These are phyloP conservation scores for Aspergillus floridensis DNA, from an alignment of 2,329 filamentous ascomycete species.

Conservation along the genomic window DNA sequence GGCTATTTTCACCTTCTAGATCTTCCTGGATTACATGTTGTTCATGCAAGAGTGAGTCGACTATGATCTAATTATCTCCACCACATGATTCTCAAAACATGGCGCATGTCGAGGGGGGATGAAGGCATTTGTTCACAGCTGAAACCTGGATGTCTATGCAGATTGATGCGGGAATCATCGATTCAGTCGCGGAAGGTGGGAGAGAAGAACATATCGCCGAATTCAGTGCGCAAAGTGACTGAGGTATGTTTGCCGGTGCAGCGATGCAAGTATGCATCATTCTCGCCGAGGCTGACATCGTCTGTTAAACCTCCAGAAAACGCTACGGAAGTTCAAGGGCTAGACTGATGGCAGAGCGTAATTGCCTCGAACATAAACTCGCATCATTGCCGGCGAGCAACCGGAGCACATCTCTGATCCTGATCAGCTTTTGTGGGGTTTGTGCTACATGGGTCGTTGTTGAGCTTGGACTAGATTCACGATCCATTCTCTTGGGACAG, in stretches of 20 bases:
- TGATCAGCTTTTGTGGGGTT: background rate
- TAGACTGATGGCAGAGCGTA: conserved; percentile 38
- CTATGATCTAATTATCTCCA: background rate
- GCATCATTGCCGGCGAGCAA: background rate
- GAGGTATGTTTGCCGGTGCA: conserved; percentile 52
- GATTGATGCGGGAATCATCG: conserved; percentile 74
- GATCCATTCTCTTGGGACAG: background rate
- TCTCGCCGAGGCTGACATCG: conserved; percentile 6
- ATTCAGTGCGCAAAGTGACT: conserved; percentile 73
- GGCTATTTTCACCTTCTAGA: conserved; percentile 48
- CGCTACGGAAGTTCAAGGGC: conserved; percentile 67
- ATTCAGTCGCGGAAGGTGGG: conserved; percentile 73
- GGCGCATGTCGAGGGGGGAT: background rate
- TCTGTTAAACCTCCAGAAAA: conserved; percentile 48
- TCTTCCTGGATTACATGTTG: conserved; percentile 79
- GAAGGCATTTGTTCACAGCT: background rate
- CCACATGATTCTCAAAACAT: background rate
- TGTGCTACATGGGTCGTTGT: background rate
- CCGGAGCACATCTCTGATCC: background rate
- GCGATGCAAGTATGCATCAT: background rate
- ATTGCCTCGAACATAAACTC: background rate
- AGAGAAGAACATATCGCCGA: conserved; percentile 70
- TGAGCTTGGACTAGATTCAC: background rate
- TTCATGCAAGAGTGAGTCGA: conserved; percentile 66
- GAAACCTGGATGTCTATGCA: conserved; percentile 33